A percentile compares a stretch with the other conserved stretches of the same genome.
These are phyloP conservation scores for Wickerhamiella lipophila DNA, from an alignment of 805 yeast genomes.

Conservation along the genomic window DNA sequence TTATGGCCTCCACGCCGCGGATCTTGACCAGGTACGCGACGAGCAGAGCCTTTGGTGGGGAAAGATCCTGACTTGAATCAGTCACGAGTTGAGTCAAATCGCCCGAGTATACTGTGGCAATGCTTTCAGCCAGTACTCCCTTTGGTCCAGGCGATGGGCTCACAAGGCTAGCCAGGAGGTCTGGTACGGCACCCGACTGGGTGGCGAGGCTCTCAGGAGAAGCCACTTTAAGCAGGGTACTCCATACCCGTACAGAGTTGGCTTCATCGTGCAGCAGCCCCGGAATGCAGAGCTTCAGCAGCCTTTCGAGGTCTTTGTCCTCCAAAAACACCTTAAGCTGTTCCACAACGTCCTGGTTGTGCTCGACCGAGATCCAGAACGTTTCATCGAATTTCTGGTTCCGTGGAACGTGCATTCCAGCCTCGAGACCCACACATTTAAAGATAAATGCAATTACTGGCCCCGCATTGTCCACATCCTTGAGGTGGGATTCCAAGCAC, in stretches of 20 bases:
- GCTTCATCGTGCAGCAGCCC: slow-evolving; percentile 4
- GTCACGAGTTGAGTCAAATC: not conserved
- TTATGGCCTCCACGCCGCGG: not conserved
- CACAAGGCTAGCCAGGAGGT: not conserved
- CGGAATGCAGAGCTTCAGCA: not conserved
- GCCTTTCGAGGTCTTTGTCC: not conserved
- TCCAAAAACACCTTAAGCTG: not conserved
- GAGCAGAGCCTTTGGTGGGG: slow-evolving; percentile 1
- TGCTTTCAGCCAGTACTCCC: slow-evolving; percentile 4
- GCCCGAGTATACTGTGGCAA: slow-evolving; percentile 6
- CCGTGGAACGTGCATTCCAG: not conserved
- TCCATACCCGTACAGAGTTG: slow-evolving; percentile 3
- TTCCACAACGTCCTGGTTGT: not conserved
- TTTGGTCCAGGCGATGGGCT: not conserved
- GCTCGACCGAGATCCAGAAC: slow-evolving; percentile 3
- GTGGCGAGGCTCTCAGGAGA: not conserved
- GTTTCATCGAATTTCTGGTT: slow-evolving; percentile 6
- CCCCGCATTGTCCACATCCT: not conserved
- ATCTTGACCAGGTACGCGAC: slow-evolving; percentile 1
- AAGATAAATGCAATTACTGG: slow-evolving; percentile 16
- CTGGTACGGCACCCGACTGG: not conserved
- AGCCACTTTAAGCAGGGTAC: not conserved
- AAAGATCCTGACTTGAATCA: not conserved
- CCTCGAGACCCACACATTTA: slow-evolving; percentile 11
- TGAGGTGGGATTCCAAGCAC: slow-evolving; percentile 16